Conservation (phyloP, 1,139 yeast species). For the Suhomyces panamericanus region DNA sequence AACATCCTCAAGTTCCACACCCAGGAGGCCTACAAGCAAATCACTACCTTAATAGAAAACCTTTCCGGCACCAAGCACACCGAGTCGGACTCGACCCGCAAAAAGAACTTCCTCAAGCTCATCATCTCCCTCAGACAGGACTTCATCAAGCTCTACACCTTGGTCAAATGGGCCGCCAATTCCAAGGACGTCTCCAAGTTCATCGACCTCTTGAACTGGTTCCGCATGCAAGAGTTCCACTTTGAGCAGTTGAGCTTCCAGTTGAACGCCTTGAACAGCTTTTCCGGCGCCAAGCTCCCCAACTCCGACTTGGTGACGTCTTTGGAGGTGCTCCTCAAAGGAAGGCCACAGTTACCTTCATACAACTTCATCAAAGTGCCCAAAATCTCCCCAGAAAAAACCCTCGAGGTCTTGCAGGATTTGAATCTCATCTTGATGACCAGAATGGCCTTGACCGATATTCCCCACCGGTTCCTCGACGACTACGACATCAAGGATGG, state of each 20-base stretch:
- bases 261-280: conserved; percentile 58
- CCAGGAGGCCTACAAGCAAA: conserved; percentile 63
- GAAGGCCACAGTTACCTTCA: conserved; percentile 74
- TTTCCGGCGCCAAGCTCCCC: conserved; percentile 83
- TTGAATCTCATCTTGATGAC: conserved; percentile 74
- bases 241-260: conserved; percentile 59
- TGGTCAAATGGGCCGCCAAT: conserved; percentile 82
- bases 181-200: conserved; percentile 68
- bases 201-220: conserved; percentile 86
- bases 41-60: conserved; percentile 62
- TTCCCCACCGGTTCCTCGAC: conserved; percentile 60
- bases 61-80: conserved; percentile 36
- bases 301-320: conserved; percentile 88
- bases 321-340: conserved; percentile 75
- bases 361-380: conserved; percentile 57
- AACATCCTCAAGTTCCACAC: conserved; percentile 59
- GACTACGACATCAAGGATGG: conserved; percentile 74
- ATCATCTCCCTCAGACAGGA: conserved; percentile 76
- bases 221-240: conserved; percentile 71
- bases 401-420: conserved; percentile 63
- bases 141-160: conserved; percentile 76
- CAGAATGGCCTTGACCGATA: conserved; percentile 65
- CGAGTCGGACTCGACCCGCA: conserved; percentile 60
- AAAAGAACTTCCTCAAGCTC: conserved; percentile 65
- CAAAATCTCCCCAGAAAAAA: conserved; percentile 54